Percentiles rank a stretch among this genome's conserved stretches.
Conservation (phyloP, 176 grass and related monocot genomes). For the Paspalum vaginatum region DNA sequence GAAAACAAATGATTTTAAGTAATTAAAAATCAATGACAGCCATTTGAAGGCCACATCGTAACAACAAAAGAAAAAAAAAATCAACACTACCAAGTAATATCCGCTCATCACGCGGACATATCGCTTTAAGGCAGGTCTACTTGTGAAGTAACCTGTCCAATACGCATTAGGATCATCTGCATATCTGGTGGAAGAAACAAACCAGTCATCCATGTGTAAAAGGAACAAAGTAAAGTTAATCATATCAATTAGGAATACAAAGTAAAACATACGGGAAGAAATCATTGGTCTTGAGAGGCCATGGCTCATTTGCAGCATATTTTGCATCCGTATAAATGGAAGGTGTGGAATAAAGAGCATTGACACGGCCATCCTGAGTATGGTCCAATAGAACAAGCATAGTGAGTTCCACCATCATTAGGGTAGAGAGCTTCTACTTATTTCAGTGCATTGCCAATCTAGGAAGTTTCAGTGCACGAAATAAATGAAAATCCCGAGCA, state of each 20-base stretch:
- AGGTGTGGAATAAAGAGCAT: conserved; percentile 98
- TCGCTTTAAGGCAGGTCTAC: conserved; percentile 86
- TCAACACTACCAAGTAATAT: conserved; percentile 77
- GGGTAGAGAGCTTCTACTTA: conserved; percentile 7
- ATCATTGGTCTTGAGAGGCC: conserved; percentile 95
- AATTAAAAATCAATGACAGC: background rate
- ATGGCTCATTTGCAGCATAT: conserved; percentile 72
- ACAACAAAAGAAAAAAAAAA: conserved; percentile 11
- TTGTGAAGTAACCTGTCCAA: conserved; percentile 99
- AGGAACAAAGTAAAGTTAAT: background rate
- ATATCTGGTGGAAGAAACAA: conserved; percentile 70
- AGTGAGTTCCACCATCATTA: conserved; percentile 26
- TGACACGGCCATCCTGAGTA: conserved; percentile 90
- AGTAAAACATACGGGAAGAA: conserved; percentile 88
- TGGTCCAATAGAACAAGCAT: conserved; percentile 29
- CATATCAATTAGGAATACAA: background rate
- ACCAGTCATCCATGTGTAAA: conserved; percentile 27
- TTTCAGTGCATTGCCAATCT: background rate
- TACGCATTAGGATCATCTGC: conserved; percentile 93
- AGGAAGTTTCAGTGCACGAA: too few relatives aligned
- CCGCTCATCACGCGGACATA: conserved; percentile 86
- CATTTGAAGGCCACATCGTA: conserved; percentile 16
- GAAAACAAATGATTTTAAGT: conserved; percentile 37
- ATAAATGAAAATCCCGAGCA: too few relatives aligned
- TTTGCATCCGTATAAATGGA: conserved; percentile 99